Base-by-base conservation (phyloP, 108 stramenopile species). In the Phaeodactylum tricornutum region DNA sequence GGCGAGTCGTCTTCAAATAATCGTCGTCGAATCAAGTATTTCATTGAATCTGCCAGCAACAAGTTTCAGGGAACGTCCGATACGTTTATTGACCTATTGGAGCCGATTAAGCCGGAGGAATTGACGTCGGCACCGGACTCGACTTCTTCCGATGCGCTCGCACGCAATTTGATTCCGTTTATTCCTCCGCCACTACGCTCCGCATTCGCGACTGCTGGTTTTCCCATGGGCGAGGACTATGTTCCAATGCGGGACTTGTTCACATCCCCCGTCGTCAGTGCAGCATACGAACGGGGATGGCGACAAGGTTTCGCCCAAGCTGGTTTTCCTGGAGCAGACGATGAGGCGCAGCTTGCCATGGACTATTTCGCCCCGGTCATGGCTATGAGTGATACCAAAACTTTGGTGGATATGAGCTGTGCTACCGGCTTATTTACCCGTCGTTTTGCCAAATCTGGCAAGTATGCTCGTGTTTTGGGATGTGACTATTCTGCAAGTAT, bases 201-300 rank as follows among this genome's bases (percentile, higher is more conserved):
- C 8, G 20, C 31, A 19, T 62, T 74, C 58, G 71, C 57, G n/a
- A 59, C 33, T 43, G 49, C 52, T 3, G 53, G 51, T 5, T n/a
- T 46, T 32, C 14, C n/a, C 24, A 37, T 46, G 33, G 66, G 57
- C 8, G 27, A 62, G 7, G 70, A 71, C 9, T 55, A 55, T 29
- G 50, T 78, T 15, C 74, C 79, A 2, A 80, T 75, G 77, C 59
- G 81, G 57, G 86, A 91, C 61, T 66, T 88, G 49, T 96, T 96
- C 53, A 94, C 91, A 15, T 74, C 58, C 24, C 93, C 96, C 5
- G 32, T 78, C 4, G 86, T 92, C 9, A 84, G 85, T 1, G 91
- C 77, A 64, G 83, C 91, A 48, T 95, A 96, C 56, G 96, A 96
- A 61, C 67, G 91, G 8, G 96, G 96, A 31, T 96, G 93, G 93